Conservation (phyloP, 495 filamentous ascomycete species). For the Aspergillus campestris region DNA sequence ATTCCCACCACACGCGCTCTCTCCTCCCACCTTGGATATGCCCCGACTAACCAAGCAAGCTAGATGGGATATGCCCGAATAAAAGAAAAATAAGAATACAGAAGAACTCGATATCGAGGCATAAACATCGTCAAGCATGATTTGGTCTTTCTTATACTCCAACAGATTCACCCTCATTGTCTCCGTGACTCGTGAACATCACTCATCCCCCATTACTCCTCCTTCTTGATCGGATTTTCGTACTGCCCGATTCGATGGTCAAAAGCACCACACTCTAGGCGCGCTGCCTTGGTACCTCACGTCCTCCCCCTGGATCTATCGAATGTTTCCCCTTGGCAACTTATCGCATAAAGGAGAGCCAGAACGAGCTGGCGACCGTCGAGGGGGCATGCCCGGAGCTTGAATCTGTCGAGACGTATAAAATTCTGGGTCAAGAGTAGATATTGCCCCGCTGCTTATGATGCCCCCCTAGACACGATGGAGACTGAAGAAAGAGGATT, state of each 20-base stretch:
- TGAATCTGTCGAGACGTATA: too few species aligned
- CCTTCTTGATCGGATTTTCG: background rate
- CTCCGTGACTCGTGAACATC: background rate
- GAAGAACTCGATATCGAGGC: slow-evolving; percentile 9
- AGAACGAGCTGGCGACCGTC: too few species aligned
- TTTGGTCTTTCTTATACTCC: background rate
- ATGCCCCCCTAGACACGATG: background rate
- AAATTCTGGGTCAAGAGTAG: too few species aligned
- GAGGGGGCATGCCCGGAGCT: too few species aligned
- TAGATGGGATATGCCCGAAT: background rate
- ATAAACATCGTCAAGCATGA: slow-evolving; percentile 15
- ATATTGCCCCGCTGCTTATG: too few species aligned
- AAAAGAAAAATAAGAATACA: slow-evolving; percentile 8
- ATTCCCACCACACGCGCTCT: too few species aligned
- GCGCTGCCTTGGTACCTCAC: background rate
- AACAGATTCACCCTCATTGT: background rate
- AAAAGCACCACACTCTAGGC: background rate
- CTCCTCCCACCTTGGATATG: too few species aligned
- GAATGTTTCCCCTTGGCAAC: too few species aligned
- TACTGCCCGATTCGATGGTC: too few species aligned
- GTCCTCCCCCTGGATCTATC: background rate
- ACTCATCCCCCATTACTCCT: background rate
- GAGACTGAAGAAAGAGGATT: background rate
- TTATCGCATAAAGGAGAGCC: too few species aligned
- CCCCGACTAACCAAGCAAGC: too few species aligned